These are phyloP conservation scores for Sutorius eximius DNA, from an alignment of 1,284 basidiomycete species.

Conservation along the genomic window DNA sequence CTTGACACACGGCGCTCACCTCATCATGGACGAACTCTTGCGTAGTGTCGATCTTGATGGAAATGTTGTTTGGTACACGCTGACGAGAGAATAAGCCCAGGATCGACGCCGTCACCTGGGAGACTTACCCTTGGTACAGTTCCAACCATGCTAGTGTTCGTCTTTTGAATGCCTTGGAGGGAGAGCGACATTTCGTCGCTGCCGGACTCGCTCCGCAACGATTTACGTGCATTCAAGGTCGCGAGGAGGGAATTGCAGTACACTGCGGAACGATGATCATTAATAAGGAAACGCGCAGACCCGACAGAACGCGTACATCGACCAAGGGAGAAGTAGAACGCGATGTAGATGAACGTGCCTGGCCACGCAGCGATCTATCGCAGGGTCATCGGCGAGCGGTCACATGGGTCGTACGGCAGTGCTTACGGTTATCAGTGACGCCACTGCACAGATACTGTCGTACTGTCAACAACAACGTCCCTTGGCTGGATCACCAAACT, in stretches of 20 bases:
- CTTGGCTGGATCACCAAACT: not conserved
- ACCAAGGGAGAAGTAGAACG: slow-evolving; percentile 54
- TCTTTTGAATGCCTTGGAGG: slow-evolving; percentile 33
- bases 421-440: slow-evolving; percentile 46
- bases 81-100: slow-evolving; percentile 15
- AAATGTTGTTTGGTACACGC: slow-evolving; percentile 34
- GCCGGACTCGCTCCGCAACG: slow-evolving; percentile 32
- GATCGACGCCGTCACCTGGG: not conserved
- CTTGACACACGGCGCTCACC: slow-evolving; percentile 13
- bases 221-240: slow-evolving; percentile 49
- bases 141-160: slow-evolving; percentile 19
- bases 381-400: not conserved
- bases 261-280: slow-evolving; percentile 31
- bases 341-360: slow-evolving; percentile 48
- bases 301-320: slow-evolving; percentile 36
- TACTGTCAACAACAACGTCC: not conserved
- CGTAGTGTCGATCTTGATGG: slow-evolving; percentile 37
- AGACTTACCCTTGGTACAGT: slow-evolving; percentile 19
- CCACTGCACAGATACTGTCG: slow-evolving; percentile 40
- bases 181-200: slow-evolving; percentile 36
- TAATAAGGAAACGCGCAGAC: not conserved
- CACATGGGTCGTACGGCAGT: too few species aligned
- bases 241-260: slow-evolving; percentile 54
- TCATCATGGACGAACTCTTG: slow-evolving; percentile 34
- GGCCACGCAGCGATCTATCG: slow-evolving; percentile 41